Evolutionary conservation across 202 grass and related monocot genomes (phyloP), one percentile per base, ranked within the genome.

Genomic region (Carex sylvatica): DNA sequence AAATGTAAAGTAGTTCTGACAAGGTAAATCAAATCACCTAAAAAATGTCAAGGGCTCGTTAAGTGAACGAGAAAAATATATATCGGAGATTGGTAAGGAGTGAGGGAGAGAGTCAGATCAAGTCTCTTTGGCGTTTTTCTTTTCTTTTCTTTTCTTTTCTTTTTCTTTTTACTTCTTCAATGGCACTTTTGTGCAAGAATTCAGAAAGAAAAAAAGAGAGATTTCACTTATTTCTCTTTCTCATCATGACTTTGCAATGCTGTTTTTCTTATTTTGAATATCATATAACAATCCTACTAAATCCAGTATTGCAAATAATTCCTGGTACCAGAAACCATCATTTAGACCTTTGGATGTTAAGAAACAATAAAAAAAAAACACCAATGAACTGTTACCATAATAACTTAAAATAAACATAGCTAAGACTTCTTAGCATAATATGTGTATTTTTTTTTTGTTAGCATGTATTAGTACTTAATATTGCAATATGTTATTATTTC

Each of bases 11-110:
- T 51, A 51, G 10, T 30, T 13, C 28, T 74, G 15, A 55, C 49
- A 75, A 75, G 72, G 46, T 75, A 75, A 68, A 68, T 68, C 31
- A 75, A 68, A 68, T 68, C 31, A 75, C 47, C 23, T 56, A 75
- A 46, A 40, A 40, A 40, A 40, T 40, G 38, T 40, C 38, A 40
- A 40, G 36, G 36, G 36, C 4, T 38, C 36, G n/a, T n/a, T n/a
- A n/a, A n/a, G n/a, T n/a, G n/a, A 36, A 36, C 38, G 38, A 40
- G 38, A 40, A 40, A 40, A 40, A 40, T 40, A 46, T 46, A 46
- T 10, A 9, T 8, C 1, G 9, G 42, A 46, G 42, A 46, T 46
- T 46, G 9, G 42, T 46, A 46, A 46, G 33, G 66, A 7, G 28
- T 10, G 65, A 36, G 15, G 35, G 65, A 42, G 65, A 42, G 65